Evolutionary conservation across 352 stramenopile species (phyloP).

Genomic region (Phytophthora nicotianae): DNA sequence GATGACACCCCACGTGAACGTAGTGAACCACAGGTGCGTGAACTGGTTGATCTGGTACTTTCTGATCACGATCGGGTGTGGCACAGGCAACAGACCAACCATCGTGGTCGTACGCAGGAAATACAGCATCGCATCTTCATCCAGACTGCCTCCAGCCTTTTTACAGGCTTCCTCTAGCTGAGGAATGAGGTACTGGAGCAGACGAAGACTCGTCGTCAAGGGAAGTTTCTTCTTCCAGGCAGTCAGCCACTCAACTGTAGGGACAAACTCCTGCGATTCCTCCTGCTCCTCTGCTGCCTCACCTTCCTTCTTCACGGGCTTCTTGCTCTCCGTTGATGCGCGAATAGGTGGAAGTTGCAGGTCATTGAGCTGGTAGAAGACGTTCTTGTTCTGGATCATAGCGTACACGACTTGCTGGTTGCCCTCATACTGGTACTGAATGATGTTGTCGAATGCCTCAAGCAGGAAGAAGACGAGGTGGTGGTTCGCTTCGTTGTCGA

Average conservation of each 20-base stretch:
- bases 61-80: slow-evolving; percentile 98
- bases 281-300: slow-evolving; percentile 16
- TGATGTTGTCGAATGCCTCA: slow-evolving; percentile 99
- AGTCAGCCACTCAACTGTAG: slow-evolving; percentile 94
- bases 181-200: slow-evolving; percentile 95
- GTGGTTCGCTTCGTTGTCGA: slow-evolving; percentile 96
- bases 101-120: slow-evolving; percentile 98
- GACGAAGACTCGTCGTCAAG: slow-evolving; percentile 93
- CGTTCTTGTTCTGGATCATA: slow-evolving; percentile 96
- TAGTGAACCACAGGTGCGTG: slow-evolving; percentile 98
- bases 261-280: slow-evolving; percentile 59
- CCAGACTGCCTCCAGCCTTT: slow-evolving; percentile 85
- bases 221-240: slow-evolving; percentile 95
- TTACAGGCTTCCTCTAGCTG: slow-evolving; percentile 80
- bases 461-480: slow-evolving; percentile 96
- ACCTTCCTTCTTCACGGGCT: slow-evolving; percentile 20
- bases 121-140: slow-evolving; percentile 96
- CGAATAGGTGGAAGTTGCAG: slow-evolving; percentile 90
- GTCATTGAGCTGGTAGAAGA: slow-evolving; percentile 92
- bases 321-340: slow-evolving; percentile 27
- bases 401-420: slow-evolving; percentile 98
- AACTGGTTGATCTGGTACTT: slow-evolving; percentile 99
- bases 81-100: slow-evolving; percentile 97
- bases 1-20: slow-evolving; percentile 99
- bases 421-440: slow-evolving; percentile 98